These are phyloP conservation scores for Eucalyptus camaldulensis DNA, from an alignment of 345 rosid genomes.

Conservation along the genomic window DNA sequence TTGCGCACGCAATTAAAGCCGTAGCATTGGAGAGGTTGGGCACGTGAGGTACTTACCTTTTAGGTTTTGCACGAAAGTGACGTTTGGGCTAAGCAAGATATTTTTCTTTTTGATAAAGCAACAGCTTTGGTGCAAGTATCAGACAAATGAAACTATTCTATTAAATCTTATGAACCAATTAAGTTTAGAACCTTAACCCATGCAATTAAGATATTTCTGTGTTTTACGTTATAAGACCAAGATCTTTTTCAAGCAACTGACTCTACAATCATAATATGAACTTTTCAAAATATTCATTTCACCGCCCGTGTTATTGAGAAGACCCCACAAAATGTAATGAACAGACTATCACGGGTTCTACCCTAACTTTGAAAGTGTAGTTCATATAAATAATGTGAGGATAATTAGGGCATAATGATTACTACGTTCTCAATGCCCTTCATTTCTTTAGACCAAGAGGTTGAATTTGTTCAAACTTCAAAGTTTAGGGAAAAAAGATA, in stretches of 20 bases:
- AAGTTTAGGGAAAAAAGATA: not conserved
- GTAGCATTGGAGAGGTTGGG: not conserved
- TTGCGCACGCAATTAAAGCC: not conserved
- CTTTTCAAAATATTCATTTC: not conserved
- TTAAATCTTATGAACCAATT: not conserved
- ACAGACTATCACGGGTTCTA: not conserved
- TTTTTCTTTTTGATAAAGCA: not conserved
- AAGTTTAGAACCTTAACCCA: not conserved
- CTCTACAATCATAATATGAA: not conserved
- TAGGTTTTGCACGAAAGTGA: not conserved
- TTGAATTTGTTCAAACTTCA: not conserved
- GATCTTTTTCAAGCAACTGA: not conserved
- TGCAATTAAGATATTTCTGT: not conserved
- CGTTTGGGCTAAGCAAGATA: not conserved
- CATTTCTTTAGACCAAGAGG: not conserved
- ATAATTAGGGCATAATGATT: not conserved
- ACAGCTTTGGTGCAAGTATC: not conserved
- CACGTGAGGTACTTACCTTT: not conserved
- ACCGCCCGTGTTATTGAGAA: not conserved
- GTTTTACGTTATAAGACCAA: not conserved
- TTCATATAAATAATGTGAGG: not conserved
- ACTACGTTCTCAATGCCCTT: not conserved
- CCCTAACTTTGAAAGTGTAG: not conserved
- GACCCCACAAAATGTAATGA: not conserved
- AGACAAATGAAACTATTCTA: not conserved